Evolutionary conservation across 768 basidiomycete species (phyloP).

Genomic region (Boletus pseudo-olivaceus): DNA sequence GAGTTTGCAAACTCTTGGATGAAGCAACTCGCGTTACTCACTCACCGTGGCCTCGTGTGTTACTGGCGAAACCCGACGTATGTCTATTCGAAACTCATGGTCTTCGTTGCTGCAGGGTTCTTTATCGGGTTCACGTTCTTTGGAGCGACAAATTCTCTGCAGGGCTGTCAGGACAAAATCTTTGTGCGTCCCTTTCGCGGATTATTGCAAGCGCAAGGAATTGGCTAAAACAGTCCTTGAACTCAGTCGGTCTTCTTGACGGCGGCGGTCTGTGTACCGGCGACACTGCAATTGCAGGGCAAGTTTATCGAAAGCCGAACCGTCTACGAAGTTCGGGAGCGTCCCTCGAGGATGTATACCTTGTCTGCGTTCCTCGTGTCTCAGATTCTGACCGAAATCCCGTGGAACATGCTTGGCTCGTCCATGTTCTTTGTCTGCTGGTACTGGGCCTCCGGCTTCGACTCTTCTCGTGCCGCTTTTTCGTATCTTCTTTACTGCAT

Average conservation of each 20-base stretch:
- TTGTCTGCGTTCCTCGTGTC: conserved; percentile 57
- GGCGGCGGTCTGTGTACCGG: conserved; percentile 40
- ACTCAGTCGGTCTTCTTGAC: conserved; percentile 49
- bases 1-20: conserved; percentile 39
- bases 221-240: background rate
- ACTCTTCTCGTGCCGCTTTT: conserved; percentile 36
- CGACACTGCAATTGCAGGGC: conserved; percentile 58
- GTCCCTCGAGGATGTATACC: conserved; percentile 59
- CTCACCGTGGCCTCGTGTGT: conserved; percentile 30
- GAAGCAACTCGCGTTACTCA: conserved; percentile 33
- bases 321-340: conserved; percentile 62
- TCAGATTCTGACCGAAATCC: conserved; percentile 45
- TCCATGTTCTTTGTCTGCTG: conserved; percentile 45
- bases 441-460: conserved; percentile 47
- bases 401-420: conserved; percentile 40
- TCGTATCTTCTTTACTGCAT: conserved; percentile 38
- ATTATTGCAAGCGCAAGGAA: accelerated
- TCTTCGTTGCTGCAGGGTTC: conserved; percentile 33
- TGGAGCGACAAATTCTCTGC: conserved; percentile 32
- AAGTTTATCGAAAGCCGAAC: conserved; percentile 52
- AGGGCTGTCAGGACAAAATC: conserved; percentile 37
- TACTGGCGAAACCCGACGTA: conserved; percentile 43
- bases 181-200: conserved; percentile 30
- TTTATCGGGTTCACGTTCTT: conserved; percentile 45
- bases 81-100: conserved; percentile 36